A percentile compares a stretch with the other conserved stretches of the same genome.
Conservation (phyloP, 805 yeast species). For the Ascoidea tarda region DNA sequence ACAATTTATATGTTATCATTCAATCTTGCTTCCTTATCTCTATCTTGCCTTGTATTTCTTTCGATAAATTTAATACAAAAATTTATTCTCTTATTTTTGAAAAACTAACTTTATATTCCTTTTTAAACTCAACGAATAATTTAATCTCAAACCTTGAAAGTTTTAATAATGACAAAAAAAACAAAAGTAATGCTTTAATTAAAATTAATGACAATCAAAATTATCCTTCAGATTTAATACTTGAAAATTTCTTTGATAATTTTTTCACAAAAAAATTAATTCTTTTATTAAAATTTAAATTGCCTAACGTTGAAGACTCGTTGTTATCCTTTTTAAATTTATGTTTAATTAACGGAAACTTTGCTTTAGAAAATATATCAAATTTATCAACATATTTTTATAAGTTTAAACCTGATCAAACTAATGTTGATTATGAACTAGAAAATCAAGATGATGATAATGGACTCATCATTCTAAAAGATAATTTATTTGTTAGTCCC, state of each 20-base stretch:
- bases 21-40: conserved; percentile 21
- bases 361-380: conserved; percentile 51
- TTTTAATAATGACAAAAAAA: not conserved
- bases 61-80: conserved; percentile 21
- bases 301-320: conserved; percentile 42
- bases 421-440: conserved; percentile 22
- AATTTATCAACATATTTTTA: conserved; percentile 51
- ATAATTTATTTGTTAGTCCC: conserved; percentile 35
- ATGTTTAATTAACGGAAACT: conserved; percentile 45
- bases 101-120: conserved; percentile 4
- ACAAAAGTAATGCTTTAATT: too few species aligned
- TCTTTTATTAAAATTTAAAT: conserved; percentile 47
- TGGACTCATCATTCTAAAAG: conserved; percentile 35
- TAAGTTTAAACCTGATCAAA: conserved; percentile 22
- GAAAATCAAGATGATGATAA: conserved; percentile 26
- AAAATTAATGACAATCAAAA: not conserved
- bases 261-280: conserved; percentile 20
- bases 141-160: not conserved
- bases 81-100: conserved; percentile 17
- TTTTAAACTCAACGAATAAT: not conserved
- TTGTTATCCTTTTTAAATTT: conserved; percentile 47
- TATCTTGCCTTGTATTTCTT: conserved; percentile 30
- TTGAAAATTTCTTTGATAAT: conserved; percentile 23
- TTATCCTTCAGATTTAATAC: conserved; percentile 20
- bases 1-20: conserved; percentile 34